Conservation (phyloP, 805 yeast species). For the Starmerella kuoi region DNA sequence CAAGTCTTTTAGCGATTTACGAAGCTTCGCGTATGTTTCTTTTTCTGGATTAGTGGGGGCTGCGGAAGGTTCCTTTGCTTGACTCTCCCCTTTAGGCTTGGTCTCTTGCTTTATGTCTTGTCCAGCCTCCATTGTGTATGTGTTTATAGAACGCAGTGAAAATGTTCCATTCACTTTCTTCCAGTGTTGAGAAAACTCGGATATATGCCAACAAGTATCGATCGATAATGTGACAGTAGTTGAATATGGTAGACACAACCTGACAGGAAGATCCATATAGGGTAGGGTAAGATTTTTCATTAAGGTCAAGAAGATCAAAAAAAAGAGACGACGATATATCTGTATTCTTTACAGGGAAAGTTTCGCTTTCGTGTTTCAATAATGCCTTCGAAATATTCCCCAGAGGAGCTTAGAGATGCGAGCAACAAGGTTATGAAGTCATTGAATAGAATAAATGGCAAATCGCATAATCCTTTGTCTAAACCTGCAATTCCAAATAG, state of each 20-base stretch:
- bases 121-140: not conserved
- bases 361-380: too few relatives aligned
- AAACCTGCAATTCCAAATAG: conserved; percentile 21
- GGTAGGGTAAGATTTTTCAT: too few relatives aligned
- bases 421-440: conserved; percentile 23
- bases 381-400: conserved; percentile 18
- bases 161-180: too few relatives aligned
- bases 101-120: not conserved
- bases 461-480: conserved; percentile 7
- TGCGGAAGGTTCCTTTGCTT: not conserved
- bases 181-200: too few relatives aligned
- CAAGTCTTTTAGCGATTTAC: conserved; percentile 52
- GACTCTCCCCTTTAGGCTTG: not conserved
- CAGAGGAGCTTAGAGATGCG: conserved; percentile 22
- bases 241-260: too few relatives aligned
- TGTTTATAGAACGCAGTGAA: too few relatives aligned
- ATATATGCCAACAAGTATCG: too few relatives aligned
- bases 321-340: too few relatives aligned
- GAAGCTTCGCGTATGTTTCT: conserved; percentile 51
- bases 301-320: too few relatives aligned
- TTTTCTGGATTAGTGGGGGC: conserved; percentile 8
- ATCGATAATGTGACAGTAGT: too few relatives aligned
- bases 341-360: too few relatives aligned
- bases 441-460: conserved; percentile 17
- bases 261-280: too few relatives aligned